Conservation (phyloP, 768 basidiomycete genomes). For the Trametes maxima region DNA sequence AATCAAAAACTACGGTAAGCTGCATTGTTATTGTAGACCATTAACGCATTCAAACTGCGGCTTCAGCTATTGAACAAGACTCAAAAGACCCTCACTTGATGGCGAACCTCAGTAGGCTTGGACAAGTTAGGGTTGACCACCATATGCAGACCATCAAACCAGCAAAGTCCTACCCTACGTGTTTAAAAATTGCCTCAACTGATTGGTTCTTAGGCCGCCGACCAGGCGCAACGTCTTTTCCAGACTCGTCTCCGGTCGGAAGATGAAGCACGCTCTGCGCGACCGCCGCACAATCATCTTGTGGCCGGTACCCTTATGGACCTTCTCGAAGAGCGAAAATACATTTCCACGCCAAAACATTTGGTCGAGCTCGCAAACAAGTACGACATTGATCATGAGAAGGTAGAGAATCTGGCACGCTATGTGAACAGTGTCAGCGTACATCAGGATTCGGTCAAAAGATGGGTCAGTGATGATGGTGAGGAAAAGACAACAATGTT, state of each 20-base stretch:
- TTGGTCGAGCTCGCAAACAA: conserved; percentile 52
- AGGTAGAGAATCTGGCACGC: conserved; percentile 53
- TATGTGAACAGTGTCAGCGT: conserved; percentile 70
- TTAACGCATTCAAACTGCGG: background rate
- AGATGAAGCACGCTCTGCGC: conserved; percentile 46
- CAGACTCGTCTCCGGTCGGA: conserved; percentile 59
- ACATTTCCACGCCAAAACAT: conserved; percentile 41
- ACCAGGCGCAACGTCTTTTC: conserved; percentile 48
- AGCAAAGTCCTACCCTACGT: conserved; percentile 38
- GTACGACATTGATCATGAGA: conserved; percentile 56
- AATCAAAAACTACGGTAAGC: conserved; percentile 50
- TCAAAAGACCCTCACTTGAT: conserved; percentile 73
- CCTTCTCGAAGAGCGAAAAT: conserved; percentile 67
- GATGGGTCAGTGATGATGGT: conserved; percentile 53
- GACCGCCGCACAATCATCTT: conserved; percentile 53
- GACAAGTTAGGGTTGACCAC: conserved; percentile 72
- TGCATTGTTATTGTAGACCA: background rate
- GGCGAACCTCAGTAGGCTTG: conserved; percentile 62
- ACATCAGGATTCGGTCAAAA: conserved; percentile 45
- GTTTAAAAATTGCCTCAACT: background rate
- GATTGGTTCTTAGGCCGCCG: conserved; percentile 25
- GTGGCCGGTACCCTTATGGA: conserved; percentile 53
- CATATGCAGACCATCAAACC: conserved; percentile 52
- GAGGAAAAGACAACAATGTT: conserved; percentile 53
- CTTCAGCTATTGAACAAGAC: conserved; percentile 57